Percentiles rank a stretch among this genome's conserved stretches.
Evolutionary conservation across 495 filamentous ascomycete species (phyloP).

Genomic region (Tuber borchii): DNA sequence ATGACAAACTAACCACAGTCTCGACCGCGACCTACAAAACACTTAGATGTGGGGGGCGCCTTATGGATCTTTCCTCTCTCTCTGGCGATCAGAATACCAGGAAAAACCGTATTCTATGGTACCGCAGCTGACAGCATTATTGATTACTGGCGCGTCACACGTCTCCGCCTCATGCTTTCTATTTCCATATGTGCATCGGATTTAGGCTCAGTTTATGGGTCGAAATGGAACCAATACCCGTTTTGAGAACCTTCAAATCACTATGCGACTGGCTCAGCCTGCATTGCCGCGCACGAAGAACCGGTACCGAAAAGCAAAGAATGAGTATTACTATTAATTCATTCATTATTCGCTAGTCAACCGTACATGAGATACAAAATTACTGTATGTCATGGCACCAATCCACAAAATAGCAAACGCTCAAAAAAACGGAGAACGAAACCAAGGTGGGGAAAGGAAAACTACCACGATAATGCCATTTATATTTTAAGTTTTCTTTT

Average conservation of each 20-base stretch:
- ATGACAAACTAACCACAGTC: background rate
- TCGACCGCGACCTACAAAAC: background rate
- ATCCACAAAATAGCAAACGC: background rate
- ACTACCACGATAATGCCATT: background rate
- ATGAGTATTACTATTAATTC: background rate
- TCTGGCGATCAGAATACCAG: background rate
- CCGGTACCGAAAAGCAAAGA: background rate
- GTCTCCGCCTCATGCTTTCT: background rate
- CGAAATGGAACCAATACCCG: background rate
- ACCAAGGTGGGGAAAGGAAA: background rate
- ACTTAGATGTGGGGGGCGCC: background rate
- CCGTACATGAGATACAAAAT: background rate
- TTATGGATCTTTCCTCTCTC: background rate
- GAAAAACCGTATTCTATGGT: background rate
- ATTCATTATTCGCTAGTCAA: background rate
- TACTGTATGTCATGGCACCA: too few species aligned
- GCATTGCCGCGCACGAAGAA: background rate
- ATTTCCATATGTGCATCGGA: background rate
- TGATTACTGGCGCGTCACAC: background rate
- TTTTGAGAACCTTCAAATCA: background rate
- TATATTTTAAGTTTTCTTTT: background rate
- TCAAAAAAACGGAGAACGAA: background rate
- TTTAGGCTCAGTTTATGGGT: background rate
- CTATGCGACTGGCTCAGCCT: background rate
- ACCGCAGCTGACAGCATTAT: background rate